phyloP scores from a whole-genome alignment of 495 filamentous ascomycete species.

The Neurospora sublineolata region DNA sequence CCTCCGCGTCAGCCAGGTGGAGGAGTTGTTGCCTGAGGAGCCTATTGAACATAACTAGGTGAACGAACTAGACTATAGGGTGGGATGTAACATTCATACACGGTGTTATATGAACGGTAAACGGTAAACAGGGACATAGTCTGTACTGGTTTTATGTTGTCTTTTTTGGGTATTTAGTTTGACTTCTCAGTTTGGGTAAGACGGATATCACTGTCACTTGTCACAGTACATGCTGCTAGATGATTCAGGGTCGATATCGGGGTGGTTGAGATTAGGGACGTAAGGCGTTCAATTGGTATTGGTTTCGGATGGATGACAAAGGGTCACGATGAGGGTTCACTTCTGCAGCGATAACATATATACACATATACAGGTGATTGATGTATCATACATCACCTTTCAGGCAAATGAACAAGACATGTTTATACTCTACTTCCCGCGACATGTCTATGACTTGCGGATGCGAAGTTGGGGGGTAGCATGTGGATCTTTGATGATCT shows the following conservation, averaged over 20 bases:
- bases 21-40: conserved; percentile 70
- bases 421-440: not conserved
- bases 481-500: not conserved
- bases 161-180: not conserved
- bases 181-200: not conserved
- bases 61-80: conserved; percentile 1
- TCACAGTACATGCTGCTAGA: not conserved
- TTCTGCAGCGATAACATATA: not conserved
- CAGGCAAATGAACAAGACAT: not conserved
- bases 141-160: not conserved
- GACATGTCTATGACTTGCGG: not conserved
- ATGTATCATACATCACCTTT: not conserved
- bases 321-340: not conserved
- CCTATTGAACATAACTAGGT: conserved; percentile 62
- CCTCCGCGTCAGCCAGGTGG: conserved; percentile 44
- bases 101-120: not conserved
- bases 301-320: not conserved
- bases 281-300: not conserved
- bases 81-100: not conserved
- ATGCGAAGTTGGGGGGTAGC: not conserved
- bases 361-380: not conserved
- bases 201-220: not conserved
- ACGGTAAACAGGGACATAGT: not conserved
- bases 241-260: not conserved
- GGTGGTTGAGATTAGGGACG: not conserved